Base-by-base conservation (phyloP, 768 basidiomycete genomes). In the Suillus americanus region DNA sequence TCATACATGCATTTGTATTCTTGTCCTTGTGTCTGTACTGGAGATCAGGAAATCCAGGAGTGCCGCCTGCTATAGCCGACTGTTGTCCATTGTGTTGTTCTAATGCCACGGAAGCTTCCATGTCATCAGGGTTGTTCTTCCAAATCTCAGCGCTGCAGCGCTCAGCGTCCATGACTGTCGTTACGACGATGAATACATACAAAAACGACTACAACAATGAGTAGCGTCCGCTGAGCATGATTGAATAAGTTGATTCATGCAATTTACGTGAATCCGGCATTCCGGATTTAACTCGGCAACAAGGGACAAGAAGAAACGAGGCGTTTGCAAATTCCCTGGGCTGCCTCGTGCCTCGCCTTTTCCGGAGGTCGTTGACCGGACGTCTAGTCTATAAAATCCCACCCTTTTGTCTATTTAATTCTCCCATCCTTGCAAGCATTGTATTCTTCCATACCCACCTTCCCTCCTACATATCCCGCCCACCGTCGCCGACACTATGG, bases 331-430 rank as follows among this genome's bases (percentile, higher is more conserved):
- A 69, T 64, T 70, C 73, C 71, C 74, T 48, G 48, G 48, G 12
- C 14, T 66, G 82, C 85, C 86, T 85, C 82, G 82, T 82, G 83
- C 82, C 82, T 81, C 79, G 72, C 82, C 78, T 74, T 78, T 74
- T 73, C 71, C 61, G 73, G 75, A 67, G 54, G 53, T 46, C 62
- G 62, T 62, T 53, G 64, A 67, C 60, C 63, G 71, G 64, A 62
- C 75, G 81, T 81, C 78, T 79, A 77, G 81, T 81, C 80, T 80
- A 83, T 84, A 84, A 82, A 84, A 84, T 68, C 75, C 70, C 65
- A 65, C 67, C 66, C 54, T 60, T 65, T 59, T 51, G 46, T 67
- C 50, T 60, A 64, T 41, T 57, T 48, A 69, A 66, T 70, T 65
- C 66, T 70, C 71, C 71, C 71, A 69, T 64, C 65, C 72, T 63